Conservation (phyloP, 345 rosid species). For the Eucalyptus erythrocorys region DNA sequence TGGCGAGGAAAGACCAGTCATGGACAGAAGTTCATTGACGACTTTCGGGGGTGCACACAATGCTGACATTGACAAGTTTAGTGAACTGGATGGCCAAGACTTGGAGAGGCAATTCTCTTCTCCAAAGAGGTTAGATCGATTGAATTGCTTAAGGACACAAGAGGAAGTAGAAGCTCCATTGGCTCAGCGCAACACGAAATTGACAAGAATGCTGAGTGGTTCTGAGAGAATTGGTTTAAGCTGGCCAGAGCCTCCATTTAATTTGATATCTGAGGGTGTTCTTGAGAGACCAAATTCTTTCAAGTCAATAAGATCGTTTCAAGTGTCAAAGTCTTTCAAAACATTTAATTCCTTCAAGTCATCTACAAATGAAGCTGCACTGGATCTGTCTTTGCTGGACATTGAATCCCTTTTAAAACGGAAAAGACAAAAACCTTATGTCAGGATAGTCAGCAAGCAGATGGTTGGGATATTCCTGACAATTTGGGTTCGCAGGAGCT, state of each 20-base stretch:
- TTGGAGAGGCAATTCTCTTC: conserved; percentile 43
- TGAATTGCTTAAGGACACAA: conserved; percentile 31
- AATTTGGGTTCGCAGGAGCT: conserved; percentile 79
- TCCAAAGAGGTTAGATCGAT: conserved; percentile 51
- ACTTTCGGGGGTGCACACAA: neutral
- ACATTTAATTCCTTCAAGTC: conserved; percentile 56
- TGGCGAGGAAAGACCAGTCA: conserved; percentile 2
- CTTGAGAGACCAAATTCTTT: conserved; percentile 56
- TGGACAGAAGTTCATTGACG: neutral
- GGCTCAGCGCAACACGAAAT: conserved; percentile 8
- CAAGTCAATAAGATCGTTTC: conserved; percentile 40
- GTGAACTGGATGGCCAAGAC: conserved; percentile 20
- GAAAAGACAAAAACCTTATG: conserved; percentile 57
- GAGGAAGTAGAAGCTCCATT: neutral
- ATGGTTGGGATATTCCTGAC: conserved; percentile 92
- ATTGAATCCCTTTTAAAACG: conserved; percentile 54
- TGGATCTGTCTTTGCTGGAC: conserved; percentile 48
- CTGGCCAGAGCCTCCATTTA: conserved; percentile 88
- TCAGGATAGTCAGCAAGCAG: conserved; percentile 81
- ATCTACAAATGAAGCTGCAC: conserved; percentile 12
- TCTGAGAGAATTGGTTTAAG: conserved; percentile 65
- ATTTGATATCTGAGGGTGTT: conserved; percentile 45
- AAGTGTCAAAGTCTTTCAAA: conserved; percentile 41
- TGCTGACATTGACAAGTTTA: conserved; percentile 7
- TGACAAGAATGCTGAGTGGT: conserved; percentile 54